phyloP scores from a whole-genome alignment of 176 grass and related monocot genomes.

The Carex pumila region DNA sequence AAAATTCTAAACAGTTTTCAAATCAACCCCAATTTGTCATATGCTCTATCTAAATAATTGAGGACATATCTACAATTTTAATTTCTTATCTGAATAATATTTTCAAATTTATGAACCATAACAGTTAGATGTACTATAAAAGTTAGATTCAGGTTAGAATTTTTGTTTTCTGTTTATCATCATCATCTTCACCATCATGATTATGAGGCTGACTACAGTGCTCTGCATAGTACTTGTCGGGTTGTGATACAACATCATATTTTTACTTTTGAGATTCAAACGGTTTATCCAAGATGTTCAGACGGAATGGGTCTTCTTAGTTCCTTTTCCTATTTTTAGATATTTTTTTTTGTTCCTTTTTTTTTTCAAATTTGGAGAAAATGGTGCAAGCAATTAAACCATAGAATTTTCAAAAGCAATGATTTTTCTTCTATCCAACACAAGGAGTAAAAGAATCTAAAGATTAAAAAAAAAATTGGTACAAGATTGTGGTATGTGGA shows the following conservation, averaged over 20 bases:
- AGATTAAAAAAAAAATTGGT: background rate
- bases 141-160: no score
- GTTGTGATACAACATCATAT: background rate
- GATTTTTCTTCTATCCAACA: background rate
- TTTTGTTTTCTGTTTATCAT: background rate
- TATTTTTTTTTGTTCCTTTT: background rate
- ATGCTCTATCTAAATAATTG: no score
- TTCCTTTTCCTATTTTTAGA: background rate
- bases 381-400: background rate
- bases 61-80: no score
- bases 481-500: background rate
- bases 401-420: background rate
- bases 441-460: background rate
- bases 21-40: no score
- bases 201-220: background rate
- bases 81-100: no score
- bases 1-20: no score
- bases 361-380: background rate
- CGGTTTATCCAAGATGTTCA: background rate
- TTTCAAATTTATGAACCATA: no score
- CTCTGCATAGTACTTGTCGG: background rate
- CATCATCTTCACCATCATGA: background rate
- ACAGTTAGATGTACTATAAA: no score
- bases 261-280: background rate
- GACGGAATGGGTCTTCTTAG: background rate